A percentile compares a stretch with the other conserved stretches of the same genome.
Evolutionary conservation across 2,329 filamentous ascomycete genomes (phyloP).

Genomic region (Nigrograna mackinnonii): DNA sequence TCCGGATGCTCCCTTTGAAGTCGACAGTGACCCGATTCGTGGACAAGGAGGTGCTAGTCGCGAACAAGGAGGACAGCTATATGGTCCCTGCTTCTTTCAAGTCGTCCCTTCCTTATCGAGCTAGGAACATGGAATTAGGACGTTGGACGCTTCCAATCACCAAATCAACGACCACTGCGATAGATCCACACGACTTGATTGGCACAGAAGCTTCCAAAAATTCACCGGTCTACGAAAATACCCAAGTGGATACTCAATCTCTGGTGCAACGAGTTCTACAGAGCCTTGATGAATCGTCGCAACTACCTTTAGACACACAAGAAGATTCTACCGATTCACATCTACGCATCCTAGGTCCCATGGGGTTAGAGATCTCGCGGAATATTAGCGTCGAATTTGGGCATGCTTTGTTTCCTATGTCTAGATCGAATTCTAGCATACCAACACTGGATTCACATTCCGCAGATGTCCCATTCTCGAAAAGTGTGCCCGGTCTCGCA

Average conservation of each 20-base stretch:
- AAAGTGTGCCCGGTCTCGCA: background rate
- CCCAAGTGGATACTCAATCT: background rate
- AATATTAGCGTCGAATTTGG: background rate
- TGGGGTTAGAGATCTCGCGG: too few relatives aligned
- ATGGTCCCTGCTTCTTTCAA: slow-evolving; percentile 21
- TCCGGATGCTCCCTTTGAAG: slow-evolving; percentile 29
- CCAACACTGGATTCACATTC: background rate
- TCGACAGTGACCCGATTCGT: slow-evolving; percentile 12
- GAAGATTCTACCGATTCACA: background rate
- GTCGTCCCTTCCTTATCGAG: slow-evolving; percentile 21
- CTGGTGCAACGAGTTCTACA: background rate
- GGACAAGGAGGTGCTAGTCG: slow-evolving; percentile 20
- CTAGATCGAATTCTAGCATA: background rate
- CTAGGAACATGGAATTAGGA: slow-evolving; percentile 21
- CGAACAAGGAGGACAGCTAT: slow-evolving; percentile 13
- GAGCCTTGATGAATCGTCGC: background rate
- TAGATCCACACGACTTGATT: background rate
- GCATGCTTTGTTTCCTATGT: background rate
- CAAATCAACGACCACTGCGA: background rate
- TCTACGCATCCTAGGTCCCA: background rate
- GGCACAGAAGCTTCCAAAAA: background rate
- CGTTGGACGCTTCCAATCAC: slow-evolving; percentile 27
- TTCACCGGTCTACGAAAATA: background rate
- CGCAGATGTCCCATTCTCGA: background rate
- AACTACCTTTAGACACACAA: too few relatives aligned